Base-by-base conservation (phyloP, 2,329 filamentous ascomycete genomes). In the Gliomastix tumulicola region DNA sequence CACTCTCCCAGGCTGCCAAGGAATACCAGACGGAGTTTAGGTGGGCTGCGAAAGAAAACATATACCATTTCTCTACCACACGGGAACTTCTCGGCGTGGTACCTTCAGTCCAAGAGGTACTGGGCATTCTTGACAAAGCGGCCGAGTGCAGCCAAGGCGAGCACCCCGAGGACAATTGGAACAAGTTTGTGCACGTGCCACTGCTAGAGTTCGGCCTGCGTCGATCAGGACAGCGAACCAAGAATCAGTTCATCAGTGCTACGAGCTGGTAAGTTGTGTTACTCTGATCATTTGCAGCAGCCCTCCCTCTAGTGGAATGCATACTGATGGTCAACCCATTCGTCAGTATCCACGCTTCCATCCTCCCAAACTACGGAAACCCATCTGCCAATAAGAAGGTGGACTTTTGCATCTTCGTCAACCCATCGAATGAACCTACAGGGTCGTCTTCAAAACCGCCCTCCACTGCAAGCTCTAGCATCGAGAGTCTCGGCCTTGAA, bases 341-440 rank as follows among this genome's bases (percentile, higher is more conserved):
- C n/a, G 9, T n/a, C 22, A 25, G 22, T n/a, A 9, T n/a, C 22
- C 9, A 9, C 22, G 22, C 22, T 25, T 25, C 22, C 9, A 9
- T 25, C 9, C 9, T 25, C n/a, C 22, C 22, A 9, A 25, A 25
- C n/a, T 25, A 25, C 22, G 22, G 22, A 9, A 25, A n/a, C n/a
- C 9, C 22, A 25, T 9, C n/a, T n/a, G 22, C 22, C 9, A 25
- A n/a, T n/a, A n/a, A n/a, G n/a, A 25, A 25, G n/a, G 30, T 42
- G 23, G 32, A 36, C 35, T 34, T 33, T 30, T 39, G 25, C 31
- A 19, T 39, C 33, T 27, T 21, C 17, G 23, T 37, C 23, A 20
- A 37, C 23, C 33, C 36, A 20, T 11, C n/a, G 15, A 25, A 25
- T 32, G 21, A 27, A 13, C 40, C 37, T 21, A 30, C 40, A 12